Evolutionary conservation across 345 rosid genomes (phyloP).

Genomic region (Populus pruinosa): DNA sequence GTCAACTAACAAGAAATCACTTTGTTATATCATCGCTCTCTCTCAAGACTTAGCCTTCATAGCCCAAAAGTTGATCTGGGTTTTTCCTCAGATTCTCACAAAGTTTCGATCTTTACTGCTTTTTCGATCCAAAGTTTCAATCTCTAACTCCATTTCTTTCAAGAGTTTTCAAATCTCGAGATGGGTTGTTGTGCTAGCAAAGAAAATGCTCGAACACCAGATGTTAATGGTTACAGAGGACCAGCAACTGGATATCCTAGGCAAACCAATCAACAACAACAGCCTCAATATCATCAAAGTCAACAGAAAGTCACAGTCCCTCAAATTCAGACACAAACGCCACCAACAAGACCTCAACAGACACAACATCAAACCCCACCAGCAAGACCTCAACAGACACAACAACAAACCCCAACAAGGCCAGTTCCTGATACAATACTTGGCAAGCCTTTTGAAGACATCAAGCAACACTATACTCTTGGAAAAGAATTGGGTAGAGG

Average conservation of each 20-base stretch:
- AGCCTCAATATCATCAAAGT: constrained; percentile 19
- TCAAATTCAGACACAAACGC: constrained; percentile 16
- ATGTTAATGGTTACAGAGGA: constrained; percentile 25
- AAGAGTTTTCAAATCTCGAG: not conserved
- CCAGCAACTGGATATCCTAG: constrained; percentile 18
- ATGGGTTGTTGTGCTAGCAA: constrained; percentile 71
- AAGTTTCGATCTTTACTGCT: not conserved
- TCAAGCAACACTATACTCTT: constrained; percentile 46
- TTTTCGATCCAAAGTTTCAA: not conserved
- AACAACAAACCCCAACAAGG: not conserved
- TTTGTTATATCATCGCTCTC: not conserved
- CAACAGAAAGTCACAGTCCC: constrained; percentile 31
- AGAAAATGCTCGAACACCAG: constrained; percentile 29
- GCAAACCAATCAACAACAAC: constrained; percentile 21
- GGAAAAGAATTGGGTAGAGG: constrained; percentile 83
- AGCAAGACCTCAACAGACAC: not conserved
- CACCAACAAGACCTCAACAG: constrained; percentile 6
- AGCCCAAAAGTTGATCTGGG: not conserved
- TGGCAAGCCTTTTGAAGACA: constrained; percentile 70
- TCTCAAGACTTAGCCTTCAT: not conserved
- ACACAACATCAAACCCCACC: constrained; percentile 6
- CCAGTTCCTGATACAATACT: constrained; percentile 43
- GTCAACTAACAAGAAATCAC: not conserved
- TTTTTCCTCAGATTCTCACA: not conserved
- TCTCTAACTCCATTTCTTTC: not conserved